Conservation (phyloP, 2,329 filamentous ascomycete species). For the Xylariaceae sp. region DNA sequence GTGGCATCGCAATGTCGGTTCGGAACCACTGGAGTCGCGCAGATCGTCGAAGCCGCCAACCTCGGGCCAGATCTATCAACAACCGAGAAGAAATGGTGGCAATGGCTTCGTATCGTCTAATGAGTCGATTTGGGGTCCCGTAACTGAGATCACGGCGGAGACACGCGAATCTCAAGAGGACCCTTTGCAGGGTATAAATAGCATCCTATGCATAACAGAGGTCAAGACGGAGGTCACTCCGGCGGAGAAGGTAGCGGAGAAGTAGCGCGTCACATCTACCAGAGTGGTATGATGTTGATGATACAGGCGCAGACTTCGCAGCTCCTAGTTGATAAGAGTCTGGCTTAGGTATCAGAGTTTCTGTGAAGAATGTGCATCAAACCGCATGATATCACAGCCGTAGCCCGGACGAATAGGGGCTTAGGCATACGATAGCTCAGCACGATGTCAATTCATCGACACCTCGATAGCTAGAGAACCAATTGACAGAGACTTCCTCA, state of each 20-base stretch:
- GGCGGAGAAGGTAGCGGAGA: background rate
- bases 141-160: conserved; percentile 5
- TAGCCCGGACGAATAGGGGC: no score
- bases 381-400: no score
- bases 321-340: no score
- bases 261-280: background rate
- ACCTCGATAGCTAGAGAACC: no score
- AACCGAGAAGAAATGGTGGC: background rate
- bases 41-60: background rate
- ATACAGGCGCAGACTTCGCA: background rate
- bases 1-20: background rate
- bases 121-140: background rate
- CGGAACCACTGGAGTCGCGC: background rate
- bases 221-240: conserved; percentile 8
- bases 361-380: no score
- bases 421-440: no score
- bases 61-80: background rate
- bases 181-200: background rate
- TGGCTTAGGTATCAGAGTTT: no score
- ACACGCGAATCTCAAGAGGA: background rate
- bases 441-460: no score
- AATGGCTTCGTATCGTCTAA: background rate
- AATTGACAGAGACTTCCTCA: no score
- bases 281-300: background rate
- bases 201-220: conserved; percentile 12